Percentiles rank a stretch among this genome's conserved stretches.
These are phyloP conservation scores for Populus deltoides DNA, from an alignment of 345 rosid genomes.

Conservation along the genomic window DNA sequence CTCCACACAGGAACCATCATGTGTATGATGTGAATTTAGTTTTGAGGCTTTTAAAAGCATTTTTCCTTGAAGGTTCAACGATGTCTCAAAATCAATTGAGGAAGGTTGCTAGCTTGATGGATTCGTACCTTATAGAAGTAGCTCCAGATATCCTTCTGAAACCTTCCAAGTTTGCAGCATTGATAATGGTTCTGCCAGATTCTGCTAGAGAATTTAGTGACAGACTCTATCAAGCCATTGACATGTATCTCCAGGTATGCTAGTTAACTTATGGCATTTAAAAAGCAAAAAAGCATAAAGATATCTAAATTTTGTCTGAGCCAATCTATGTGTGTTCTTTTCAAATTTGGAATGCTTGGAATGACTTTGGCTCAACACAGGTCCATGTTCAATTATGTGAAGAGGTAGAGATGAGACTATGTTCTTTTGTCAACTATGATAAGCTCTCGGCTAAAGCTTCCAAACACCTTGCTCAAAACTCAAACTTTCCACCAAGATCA, in stretches of 20 bases:
- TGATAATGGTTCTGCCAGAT: slow-evolving; percentile 40
- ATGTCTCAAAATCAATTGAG: slow-evolving; percentile 12
- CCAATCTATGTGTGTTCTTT: neutral
- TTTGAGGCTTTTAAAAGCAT: slow-evolving; percentile 40
- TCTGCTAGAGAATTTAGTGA: slow-evolving; percentile 42
- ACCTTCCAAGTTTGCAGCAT: slow-evolving; percentile 37
- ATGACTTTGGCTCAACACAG: slow-evolving; percentile 24
- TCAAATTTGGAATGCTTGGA: neutral
- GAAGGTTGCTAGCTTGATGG: slow-evolving; percentile 43
- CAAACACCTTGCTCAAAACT: slow-evolving; percentile 31
- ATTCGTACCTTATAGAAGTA: slow-evolving; percentile 47
- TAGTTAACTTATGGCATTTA: neutral
- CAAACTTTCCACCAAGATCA: slow-evolving; percentile 39
- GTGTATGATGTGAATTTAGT: slow-evolving; percentile 48
- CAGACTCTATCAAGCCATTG: slow-evolving; percentile 43
- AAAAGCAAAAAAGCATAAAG: neutral
- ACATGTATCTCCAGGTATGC: slow-evolving; percentile 49
- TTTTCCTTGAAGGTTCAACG: slow-evolving; percentile 19
- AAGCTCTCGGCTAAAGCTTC: slow-evolving; percentile 42
- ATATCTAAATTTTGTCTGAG: neutral
- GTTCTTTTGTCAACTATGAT: slow-evolving; percentile 33
- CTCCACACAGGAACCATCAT: slow-evolving; percentile 20
- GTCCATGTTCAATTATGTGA: slow-evolving; percentile 36
- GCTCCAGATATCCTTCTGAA: slow-evolving; percentile 42
- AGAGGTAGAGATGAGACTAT: slow-evolving; percentile 38